Evolutionary conservation across 441 rosid species (phyloP), one percentile per base, ranked within the genome.

Genomic region (Cnidoscolus chayamansa): DNA sequence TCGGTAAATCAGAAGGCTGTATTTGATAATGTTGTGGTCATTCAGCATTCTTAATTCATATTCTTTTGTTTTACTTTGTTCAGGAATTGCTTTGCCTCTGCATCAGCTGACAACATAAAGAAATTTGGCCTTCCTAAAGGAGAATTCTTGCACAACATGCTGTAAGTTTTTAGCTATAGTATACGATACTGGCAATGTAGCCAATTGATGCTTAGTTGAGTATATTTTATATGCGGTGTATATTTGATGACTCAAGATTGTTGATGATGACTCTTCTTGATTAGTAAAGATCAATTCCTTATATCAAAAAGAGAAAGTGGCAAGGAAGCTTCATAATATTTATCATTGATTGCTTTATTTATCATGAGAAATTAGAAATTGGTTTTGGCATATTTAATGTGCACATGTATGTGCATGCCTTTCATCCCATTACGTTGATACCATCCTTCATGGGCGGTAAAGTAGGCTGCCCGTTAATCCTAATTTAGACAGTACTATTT

Each of bases 111-210:
- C 81, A 95, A 95, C 83, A 90, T 88, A 54, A 95, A 95, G 83
- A 95, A 93, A 74, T 90, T 89, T 81, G 86, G 76, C 78, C 96
- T 94, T 40, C 98, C 98, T 16, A 86, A 80, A 63, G 99, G 99
- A 81, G 99, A 92, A 77, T 94, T 94, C 74, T 67, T 86, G 72
- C 97, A 95, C 84, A 95, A 95, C 78, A 95, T 91, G 99, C 98
- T 95, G 98, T 95, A 83, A 90, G 92, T 85, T 80, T 30, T 63
- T 31, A 25, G 67, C 31, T 20, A 0, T 19, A 47, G 25, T 19
- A 31, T 16, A 10, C 11, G 32, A n/a, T 51, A 40, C 6, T 6
- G 45, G 45, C 45, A 40, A 40, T 5, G 7, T 40, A 40, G 45
- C 45, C 45, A 40, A 40, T 40, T 40, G 6, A 40, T 40, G 45